Conservation (phyloP, 345 rosid genomes). For the Xanthoceras sorbifolium region DNA sequence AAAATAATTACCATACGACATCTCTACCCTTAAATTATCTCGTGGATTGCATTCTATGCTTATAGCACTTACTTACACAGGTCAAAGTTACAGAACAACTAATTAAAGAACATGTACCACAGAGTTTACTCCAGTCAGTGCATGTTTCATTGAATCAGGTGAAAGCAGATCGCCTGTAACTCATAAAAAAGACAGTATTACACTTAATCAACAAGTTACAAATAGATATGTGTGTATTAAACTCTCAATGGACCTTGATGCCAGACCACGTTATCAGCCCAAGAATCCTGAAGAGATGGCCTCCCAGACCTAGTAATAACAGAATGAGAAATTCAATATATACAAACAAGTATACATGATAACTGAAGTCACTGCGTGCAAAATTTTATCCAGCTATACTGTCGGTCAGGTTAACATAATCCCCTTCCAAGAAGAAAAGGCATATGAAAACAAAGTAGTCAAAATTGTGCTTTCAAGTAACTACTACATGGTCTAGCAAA, state of each 20-base stretch:
- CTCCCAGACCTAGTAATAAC: conserved; percentile 52
- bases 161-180: conserved; percentile 58
- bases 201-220: conserved; percentile 4
- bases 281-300: conserved; percentile 50
- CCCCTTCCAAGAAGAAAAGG: neutral
- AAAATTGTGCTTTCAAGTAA: neutral
- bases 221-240: neutral
- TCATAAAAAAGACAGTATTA: neutral
- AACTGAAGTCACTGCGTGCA: no score
- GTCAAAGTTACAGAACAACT: conserved; percentile 1
- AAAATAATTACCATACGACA: neutral
- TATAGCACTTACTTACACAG: neutral
- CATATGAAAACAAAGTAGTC: neutral
- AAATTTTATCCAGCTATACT: no score
- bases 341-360: neutral
- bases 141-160: conserved; percentile 52
- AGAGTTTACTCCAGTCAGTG: conserved; percentile 51
- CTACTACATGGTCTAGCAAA: neutral
- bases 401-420: neutral
- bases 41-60: neutral
- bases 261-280: conserved; percentile 60
- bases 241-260: conserved; percentile 41
- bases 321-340: neutral
- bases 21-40: neutral
- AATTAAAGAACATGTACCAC: conserved; percentile 45